These are phyloP conservation scores for Pelargonium nanum DNA, from an alignment of 345 rosid species.

Conservation along the genomic window DNA sequence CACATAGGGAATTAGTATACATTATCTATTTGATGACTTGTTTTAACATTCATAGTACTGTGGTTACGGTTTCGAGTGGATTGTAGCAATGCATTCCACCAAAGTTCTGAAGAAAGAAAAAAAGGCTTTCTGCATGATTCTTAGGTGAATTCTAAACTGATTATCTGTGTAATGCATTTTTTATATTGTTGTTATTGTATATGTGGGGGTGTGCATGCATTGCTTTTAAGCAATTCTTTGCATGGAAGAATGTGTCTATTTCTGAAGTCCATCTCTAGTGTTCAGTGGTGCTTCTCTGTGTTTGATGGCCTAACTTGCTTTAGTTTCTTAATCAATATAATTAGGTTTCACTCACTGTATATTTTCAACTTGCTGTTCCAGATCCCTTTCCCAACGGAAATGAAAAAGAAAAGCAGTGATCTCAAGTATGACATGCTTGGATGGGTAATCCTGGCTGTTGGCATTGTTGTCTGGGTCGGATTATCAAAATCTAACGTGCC, in stretches of 20 bases:
- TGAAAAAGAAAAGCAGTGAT: conserved; percentile 62
- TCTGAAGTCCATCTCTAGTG: background rate
- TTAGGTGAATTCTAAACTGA: no score
- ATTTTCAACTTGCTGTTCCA: conserved; percentile 7
- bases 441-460: conserved; percentile 78
- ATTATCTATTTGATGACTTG: background rate
- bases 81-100: background rate
- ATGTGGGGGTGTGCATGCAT: background rate
- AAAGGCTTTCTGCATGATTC: background rate
- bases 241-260: background rate
- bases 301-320: background rate
- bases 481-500: conserved; percentile 68
- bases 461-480: conserved; percentile 74
- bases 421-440: conserved; percentile 66
- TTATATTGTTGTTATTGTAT: no score
- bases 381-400: conserved; percentile 19
- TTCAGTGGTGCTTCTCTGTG: background rate
- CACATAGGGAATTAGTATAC: background rate
- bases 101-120: background rate
- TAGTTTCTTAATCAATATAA: background rate
- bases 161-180: background rate
- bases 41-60: background rate
- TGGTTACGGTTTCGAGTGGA: background rate
- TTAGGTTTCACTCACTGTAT: background rate
- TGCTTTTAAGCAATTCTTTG: background rate